Conservation (phyloP, 2,329 filamentous ascomycete genomes). For the Xylariaceae sp. region DNA sequence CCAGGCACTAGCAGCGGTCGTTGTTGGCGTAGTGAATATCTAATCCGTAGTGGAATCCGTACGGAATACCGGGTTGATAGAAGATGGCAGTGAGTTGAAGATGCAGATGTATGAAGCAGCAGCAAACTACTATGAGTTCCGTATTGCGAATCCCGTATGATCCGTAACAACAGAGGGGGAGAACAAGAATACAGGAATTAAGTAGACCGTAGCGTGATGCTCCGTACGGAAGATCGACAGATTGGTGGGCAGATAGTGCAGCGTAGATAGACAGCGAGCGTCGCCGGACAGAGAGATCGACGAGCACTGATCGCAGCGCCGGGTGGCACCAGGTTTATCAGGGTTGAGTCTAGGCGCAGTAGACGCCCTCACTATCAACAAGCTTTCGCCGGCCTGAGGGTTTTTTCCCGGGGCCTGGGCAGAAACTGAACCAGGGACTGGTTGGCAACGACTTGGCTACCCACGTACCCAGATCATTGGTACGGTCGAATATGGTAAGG, state of each 20-base stretch:
- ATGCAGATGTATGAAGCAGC: too few species aligned
- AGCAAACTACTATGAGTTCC: too few species aligned
- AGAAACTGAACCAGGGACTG: slow-evolving; percentile 9
- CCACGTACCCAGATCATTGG: slow-evolving; percentile 14
- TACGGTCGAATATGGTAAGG: slow-evolving; percentile 3
- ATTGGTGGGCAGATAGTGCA: background rate
- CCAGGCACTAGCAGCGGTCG: background rate
- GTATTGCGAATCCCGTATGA: too few species aligned
- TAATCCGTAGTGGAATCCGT: too few species aligned
- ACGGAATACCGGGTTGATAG: too few species aligned
- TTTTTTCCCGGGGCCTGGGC: background rate
- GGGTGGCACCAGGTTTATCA: slow-evolving; percentile 18
- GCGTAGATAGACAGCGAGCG: background rate
- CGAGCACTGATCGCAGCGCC: slow-evolving; percentile 8
- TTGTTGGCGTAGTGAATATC: background rate
- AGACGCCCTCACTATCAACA: slow-evolving; percentile 6
- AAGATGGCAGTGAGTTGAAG: too few species aligned
- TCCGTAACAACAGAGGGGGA: background rate
- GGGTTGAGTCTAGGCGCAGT: slow-evolving; percentile 13
- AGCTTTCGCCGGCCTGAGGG: slow-evolving; percentile 14
- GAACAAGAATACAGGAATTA: background rate
- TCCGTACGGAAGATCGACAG: background rate
- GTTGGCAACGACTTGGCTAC: slow-evolving; percentile 11
- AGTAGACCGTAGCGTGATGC: too few species aligned
- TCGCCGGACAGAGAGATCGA: slow-evolving; percentile 1